Percentiles rank a stretch among this genome's conserved stretches.
phyloP scores from a whole-genome alignment of 352 stramenopile genomes.

The Phytopythium oedochilum region DNA sequence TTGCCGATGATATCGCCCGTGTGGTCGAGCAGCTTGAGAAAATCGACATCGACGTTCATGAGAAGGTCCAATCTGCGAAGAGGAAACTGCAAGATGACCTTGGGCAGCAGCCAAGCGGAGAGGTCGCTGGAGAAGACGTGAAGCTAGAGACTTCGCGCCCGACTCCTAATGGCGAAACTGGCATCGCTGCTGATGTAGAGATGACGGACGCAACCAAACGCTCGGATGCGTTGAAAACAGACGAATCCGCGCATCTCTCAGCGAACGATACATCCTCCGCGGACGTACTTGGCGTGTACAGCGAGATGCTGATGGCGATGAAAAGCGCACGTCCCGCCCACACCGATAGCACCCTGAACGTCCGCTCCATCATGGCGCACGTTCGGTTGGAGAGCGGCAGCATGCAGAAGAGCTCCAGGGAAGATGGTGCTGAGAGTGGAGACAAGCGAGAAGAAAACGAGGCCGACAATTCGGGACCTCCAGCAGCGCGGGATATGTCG shows the following conservation, averaged over 20 bases:
- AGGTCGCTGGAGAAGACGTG: neutral
- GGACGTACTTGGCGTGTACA: conserved; percentile 4
- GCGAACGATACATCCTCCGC: conserved; percentile 2
- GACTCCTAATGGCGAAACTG: neutral
- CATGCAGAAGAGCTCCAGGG: conserved; percentile 26
- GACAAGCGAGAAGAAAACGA: conserved; percentile 17
- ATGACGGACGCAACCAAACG: neutral
- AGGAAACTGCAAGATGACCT: conserved; percentile 16
- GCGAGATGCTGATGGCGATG: conserved; percentile 1
- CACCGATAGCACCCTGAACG: conserved; percentile 13
- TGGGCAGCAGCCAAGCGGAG: neutral
- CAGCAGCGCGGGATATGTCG: conserved; percentile 21
- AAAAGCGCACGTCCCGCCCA: neutral
- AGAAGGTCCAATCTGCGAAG: conserved; percentile 51
- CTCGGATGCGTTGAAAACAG: neutral
- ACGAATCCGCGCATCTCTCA: neutral
- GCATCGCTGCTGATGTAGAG: conserved; percentile 12
- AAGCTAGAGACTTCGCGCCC: neutral
- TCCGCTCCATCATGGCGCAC: conserved; percentile 55
- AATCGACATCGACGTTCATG: conserved; percentile 61
- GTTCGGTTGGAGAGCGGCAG: conserved; percentile 71
- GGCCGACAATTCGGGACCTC: conserved; percentile 11
- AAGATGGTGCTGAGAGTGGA: conserved; percentile 12
- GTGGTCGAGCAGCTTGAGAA: conserved; percentile 45
- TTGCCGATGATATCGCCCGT: conserved; percentile 25